These are phyloP conservation scores for Macrocybe sp. DNA, from an alignment of 1,284 basidiomycete genomes.

Conservation along the genomic window DNA sequence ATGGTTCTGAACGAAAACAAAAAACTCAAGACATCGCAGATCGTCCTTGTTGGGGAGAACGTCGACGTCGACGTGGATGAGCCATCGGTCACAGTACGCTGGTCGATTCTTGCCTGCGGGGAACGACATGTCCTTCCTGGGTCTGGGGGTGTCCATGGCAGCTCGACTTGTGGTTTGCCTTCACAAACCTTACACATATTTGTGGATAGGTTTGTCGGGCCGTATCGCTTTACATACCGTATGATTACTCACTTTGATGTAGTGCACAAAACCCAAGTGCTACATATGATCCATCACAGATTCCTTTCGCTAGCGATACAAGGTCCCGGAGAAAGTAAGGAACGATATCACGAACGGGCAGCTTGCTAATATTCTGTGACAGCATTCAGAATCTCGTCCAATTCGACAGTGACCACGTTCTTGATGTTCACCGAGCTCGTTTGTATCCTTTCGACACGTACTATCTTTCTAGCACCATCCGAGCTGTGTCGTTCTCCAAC, in stretches of 20 bases:
- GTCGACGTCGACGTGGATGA: constrained; percentile 57
- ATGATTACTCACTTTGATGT: background rate
- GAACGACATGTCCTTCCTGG: constrained; percentile 38
- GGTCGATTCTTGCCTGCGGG: constrained; percentile 55
- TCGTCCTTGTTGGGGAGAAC: constrained; percentile 49
- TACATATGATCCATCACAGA: constrained; percentile 40
- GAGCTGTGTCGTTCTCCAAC: constrained; percentile 32
- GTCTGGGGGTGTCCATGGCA: constrained; percentile 46
- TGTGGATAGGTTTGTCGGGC: constrained; percentile 41
- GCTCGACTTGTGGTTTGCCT: constrained; percentile 42
- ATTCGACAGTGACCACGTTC: constrained; percentile 52
- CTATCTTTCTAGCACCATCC: constrained; percentile 42
- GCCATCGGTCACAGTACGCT: constrained; percentile 49
- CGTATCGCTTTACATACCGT: background rate
- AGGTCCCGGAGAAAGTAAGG: constrained; percentile 38
- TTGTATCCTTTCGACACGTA: constrained; percentile 59
- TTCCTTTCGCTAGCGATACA: constrained; percentile 36
- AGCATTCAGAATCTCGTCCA: constrained; percentile 54
- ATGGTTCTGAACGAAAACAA: background rate
- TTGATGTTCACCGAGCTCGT: constrained; percentile 51
- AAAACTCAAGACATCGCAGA: constrained; percentile 23
- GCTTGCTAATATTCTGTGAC: background rate
- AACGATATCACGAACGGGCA: too few species aligned
- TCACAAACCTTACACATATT: constrained; percentile 37
- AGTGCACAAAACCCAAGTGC: constrained; percentile 20